Evolutionary conservation across 345 rosid genomes (phyloP).

Genomic region (Murraya koenigii): DNA sequence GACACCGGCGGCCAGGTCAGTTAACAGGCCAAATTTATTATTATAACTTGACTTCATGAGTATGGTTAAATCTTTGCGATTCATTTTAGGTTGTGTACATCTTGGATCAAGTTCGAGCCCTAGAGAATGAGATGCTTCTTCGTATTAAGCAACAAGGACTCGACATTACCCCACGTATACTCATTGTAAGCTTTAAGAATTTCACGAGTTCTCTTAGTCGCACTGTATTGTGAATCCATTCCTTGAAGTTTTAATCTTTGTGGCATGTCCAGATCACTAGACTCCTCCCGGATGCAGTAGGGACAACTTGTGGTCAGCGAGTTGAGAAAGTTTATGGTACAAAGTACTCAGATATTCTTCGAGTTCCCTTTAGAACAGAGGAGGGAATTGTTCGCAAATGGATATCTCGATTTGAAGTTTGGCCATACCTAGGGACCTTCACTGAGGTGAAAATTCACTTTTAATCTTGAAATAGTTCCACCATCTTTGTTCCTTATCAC

Average conservation of each 20-base stretch:
- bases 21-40: too few species aligned
- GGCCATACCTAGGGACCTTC: conserved; percentile 89
- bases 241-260: neutral
- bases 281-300: conserved; percentile 84
- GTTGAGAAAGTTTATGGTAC: conserved; percentile 79
- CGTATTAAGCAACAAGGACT: conserved; percentile 92
- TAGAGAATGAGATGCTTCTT: conserved; percentile 83
- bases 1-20: conserved; percentile 96
- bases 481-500: fast-evolving
- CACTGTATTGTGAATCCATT: too few species aligned
- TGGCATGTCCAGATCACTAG: conserved; percentile 58
- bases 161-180: conserved; percentile 75
- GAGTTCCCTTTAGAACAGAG: conserved; percentile 77
- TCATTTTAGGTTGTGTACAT: conserved; percentile 75
- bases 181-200: conserved; percentile 49
- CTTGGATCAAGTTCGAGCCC: conserved; percentile 94
- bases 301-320: conserved; percentile 91
- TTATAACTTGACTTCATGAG: too few species aligned
- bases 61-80: neutral
- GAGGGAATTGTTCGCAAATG: conserved; percentile 77
- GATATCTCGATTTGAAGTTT: conserved; percentile 95
- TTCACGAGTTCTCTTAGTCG: too few species aligned
- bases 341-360: conserved; percentile 73
- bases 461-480: too few species aligned
- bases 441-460: conserved; percentile 53